These are phyloP conservation scores for Cenchrus fungigraminus DNA, from an alignment of 176 grass and related monocot genomes.

Conservation along the genomic window DNA sequence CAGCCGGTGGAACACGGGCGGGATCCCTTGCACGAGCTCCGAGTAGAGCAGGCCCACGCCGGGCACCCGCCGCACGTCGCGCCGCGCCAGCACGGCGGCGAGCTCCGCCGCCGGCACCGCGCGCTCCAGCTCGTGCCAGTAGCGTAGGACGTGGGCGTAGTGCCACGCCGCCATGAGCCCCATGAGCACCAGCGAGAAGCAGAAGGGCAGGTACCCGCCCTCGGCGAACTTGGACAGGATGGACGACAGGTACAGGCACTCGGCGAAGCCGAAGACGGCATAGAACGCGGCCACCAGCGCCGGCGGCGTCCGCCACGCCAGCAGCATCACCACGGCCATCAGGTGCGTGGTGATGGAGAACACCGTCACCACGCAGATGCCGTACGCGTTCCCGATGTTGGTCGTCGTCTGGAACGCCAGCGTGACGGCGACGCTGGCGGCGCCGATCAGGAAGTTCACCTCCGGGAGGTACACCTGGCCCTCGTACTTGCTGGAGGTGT, in stretches of 20 bases:
- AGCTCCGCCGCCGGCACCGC: conserved; percentile 30
- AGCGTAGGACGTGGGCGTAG: conserved; percentile 55
- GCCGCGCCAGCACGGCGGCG: conserved; percentile 20
- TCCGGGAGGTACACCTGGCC: conserved; percentile 79
- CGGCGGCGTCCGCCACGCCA: conserved; percentile 54
- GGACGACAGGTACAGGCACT: conserved; percentile 61
- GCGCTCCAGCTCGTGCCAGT: conserved; percentile 55
- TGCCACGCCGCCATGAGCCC: conserved; percentile 70
- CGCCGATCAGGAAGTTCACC: conserved; percentile 62
- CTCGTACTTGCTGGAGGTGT: conserved; percentile 70
- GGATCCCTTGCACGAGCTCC: conserved; percentile 71
- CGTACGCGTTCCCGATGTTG: conserved; percentile 74
- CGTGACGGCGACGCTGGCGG: conserved; percentile 55
- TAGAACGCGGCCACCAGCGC: conserved; percentile 46
- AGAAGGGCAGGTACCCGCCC: conserved; percentile 64
- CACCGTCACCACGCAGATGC: conserved; percentile 57
- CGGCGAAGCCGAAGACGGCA: conserved; percentile 26
- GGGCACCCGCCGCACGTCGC: conserved; percentile 43
- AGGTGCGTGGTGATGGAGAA: conserved; percentile 65
- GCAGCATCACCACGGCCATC: conserved; percentile 62
- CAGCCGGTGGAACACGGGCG: conserved; percentile 62
- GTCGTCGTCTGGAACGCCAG: conserved; percentile 51
- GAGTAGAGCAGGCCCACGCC: conserved; percentile 62
- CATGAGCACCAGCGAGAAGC: conserved; percentile 56
- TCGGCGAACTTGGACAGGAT: conserved; percentile 68